A percentile compares a stretch with the other conserved stretches of the same genome.
phyloP scores from a whole-genome alignment of 805 yeast genomes.

The Clavispora vitiphila region DNA sequence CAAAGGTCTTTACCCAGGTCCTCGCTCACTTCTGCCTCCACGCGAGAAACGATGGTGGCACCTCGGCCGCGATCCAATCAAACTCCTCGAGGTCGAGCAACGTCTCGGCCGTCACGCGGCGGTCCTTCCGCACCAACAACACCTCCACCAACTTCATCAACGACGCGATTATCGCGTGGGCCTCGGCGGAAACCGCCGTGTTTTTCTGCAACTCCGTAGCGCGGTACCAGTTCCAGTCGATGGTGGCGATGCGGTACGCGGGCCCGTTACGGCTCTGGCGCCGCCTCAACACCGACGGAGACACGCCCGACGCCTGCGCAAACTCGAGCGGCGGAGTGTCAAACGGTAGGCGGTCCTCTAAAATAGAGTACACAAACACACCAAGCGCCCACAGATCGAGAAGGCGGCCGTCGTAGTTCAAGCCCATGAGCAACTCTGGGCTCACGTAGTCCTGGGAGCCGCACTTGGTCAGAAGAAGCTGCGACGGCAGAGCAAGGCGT shows the following conservation, averaged over 20 bases:
- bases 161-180: constrained; percentile 8
- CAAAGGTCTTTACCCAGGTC: too few species aligned
- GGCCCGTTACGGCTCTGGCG: constrained; percentile 46
- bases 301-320: constrained; percentile 29
- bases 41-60: constrained; percentile 9
- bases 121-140: constrained; percentile 35
- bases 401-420: constrained; percentile 84
- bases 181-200: constrained; percentile 3
- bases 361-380: constrained; percentile 75
- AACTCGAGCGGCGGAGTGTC: constrained; percentile 64
- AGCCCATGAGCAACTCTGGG: constrained; percentile 88
- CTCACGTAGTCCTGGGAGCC: constrained; percentile 97
- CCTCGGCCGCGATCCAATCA: constrained; percentile 21
- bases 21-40: background rate
- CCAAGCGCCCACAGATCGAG: constrained; percentile 96
- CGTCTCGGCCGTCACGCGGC: constrained; percentile 19
- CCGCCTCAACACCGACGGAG: constrained; percentile 41
- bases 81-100: constrained; percentile 16
- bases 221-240: constrained; percentile 85
- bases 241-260: constrained; percentile 86
- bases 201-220: constrained; percentile 13
- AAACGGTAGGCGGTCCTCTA: constrained; percentile 88
- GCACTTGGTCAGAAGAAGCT: constrained; percentile 78
- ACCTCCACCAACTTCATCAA: constrained; percentile 27
- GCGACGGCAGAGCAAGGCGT: constrained; percentile 52